These are phyloP conservation scores for Corchorus capsularis DNA, from an alignment of 345 rosid genomes.

Conservation along the genomic window DNA sequence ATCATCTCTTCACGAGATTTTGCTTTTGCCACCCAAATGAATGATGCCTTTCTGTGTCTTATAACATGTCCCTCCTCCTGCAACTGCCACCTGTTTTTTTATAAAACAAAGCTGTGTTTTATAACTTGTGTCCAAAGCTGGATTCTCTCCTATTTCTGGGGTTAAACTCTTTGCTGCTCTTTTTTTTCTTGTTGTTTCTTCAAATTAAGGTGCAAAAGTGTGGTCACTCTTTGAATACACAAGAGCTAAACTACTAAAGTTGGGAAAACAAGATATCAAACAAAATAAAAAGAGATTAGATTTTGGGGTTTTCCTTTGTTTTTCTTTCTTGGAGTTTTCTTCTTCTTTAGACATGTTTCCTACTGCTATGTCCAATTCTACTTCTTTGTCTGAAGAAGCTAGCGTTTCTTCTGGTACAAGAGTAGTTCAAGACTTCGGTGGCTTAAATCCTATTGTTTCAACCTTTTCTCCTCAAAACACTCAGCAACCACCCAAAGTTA, in stretches of 20 bases:
- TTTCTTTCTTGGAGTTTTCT: slow-evolving; percentile 51
- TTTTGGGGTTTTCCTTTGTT: slow-evolving; percentile 26
- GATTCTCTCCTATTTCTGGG: slow-evolving; percentile 40
- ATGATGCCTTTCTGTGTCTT: slow-evolving; percentile 63
- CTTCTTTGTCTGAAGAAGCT: slow-evolving; percentile 68
- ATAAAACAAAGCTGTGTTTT: slow-evolving; percentile 35
- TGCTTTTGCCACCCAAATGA: slow-evolving; percentile 61
- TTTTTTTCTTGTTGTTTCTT: slow-evolving; percentile 30
- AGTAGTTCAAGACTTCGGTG: slow-evolving; percentile 47
- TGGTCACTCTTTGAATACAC: slow-evolving; percentile 16
- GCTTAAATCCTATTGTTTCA: slow-evolving; percentile 43
- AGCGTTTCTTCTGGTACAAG: slow-evolving; percentile 65
- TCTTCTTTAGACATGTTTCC: slow-evolving; percentile 57
- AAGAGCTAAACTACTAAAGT: slow-evolving; percentile 2
- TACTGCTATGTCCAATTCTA: slow-evolving; percentile 55
- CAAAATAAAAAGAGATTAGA: slow-evolving; percentile 20
- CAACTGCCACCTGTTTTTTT: slow-evolving; percentile 43
- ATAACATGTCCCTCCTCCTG: slow-evolving; percentile 34
- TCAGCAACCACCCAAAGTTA: slow-evolving; percentile 52
- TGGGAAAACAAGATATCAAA: slow-evolving; percentile 17
- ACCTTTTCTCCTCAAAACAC: slow-evolving; percentile 30
- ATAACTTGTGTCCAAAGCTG: slow-evolving; percentile 42
- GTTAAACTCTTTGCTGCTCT: slow-evolving; percentile 6
- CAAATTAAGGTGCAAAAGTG: slow-evolving; percentile 26
- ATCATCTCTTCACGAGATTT: slow-evolving; percentile 63